These are phyloP conservation scores for Elaeis guineensis DNA, from an alignment of 176 grass and related monocot species.

Conservation along the genomic window DNA sequence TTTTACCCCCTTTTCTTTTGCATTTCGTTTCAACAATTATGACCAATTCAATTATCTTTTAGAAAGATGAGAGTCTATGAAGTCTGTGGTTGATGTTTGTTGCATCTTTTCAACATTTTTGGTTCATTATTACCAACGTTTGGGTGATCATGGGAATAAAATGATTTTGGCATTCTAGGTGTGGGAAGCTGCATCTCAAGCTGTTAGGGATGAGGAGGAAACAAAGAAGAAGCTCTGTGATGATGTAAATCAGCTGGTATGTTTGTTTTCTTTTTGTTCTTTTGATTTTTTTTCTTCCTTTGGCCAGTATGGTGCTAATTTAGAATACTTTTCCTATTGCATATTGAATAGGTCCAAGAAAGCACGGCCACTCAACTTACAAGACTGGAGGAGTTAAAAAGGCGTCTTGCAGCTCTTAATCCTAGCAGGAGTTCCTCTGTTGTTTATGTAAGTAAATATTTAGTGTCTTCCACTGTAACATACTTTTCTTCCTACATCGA, in stretches of 20 bases:
- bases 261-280: conserved; percentile 18
- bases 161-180: conserved; percentile 40
- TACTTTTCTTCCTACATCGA: no score
- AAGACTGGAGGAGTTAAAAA: conserved; percentile 86
- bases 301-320: no score
- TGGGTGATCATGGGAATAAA: conserved; percentile 1
- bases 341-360: conserved; percentile 70
- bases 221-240: conserved; percentile 82
- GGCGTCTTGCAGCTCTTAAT: conserved; percentile 66
- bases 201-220: conserved; percentile 75
- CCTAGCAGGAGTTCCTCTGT: conserved; percentile 45
- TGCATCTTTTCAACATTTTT: no score
- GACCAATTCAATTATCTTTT: no score
- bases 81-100: no score
- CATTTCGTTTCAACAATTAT: no score
- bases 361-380: conserved; percentile 61
- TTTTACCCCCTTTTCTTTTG: no score
- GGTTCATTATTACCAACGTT: no score
- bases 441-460: conserved; percentile 37
- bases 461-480: conserved; percentile 4
- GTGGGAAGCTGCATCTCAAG: conserved; percentile 68
- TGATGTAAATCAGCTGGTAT: conserved; percentile 70
- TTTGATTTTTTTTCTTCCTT: neutral
- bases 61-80: no score
- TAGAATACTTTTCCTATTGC: conserved; percentile 11